These are phyloP conservation scores for Clathrospora elynae DNA, from an alignment of 2,329 filamentous ascomycete species.

Conservation along the genomic window DNA sequence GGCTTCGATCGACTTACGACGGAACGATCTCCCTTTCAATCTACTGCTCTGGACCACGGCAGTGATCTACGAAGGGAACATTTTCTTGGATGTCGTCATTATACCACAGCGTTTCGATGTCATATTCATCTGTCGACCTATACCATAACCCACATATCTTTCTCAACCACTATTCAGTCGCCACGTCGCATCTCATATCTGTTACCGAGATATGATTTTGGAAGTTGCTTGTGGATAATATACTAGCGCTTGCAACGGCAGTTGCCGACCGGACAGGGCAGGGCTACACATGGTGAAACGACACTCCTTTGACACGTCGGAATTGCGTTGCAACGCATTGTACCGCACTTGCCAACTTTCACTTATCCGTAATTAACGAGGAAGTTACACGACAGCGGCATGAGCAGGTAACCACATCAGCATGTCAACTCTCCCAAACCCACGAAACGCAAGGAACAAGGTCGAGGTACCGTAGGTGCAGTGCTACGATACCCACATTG, in stretches of 20 bases:
- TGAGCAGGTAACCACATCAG: background rate
- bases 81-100: slow-evolving; percentile 1
- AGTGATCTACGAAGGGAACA: slow-evolving; percentile 7
- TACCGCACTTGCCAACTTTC: no score
- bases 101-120: slow-evolving; percentile 1
- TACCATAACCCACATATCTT: background rate
- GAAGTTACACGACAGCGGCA: background rate
- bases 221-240: background rate
- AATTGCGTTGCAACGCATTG: background rate
- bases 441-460: no score
- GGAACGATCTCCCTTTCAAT: slow-evolving; percentile 13
- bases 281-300: background rate
- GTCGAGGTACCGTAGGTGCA: no score
- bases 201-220: background rate
- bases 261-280: background rate
- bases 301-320: background rate
- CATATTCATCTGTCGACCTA: background rate
- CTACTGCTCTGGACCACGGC: slow-evolving; percentile 2
- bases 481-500: no score
- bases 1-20: slow-evolving; percentile 23
- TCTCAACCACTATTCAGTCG: background rate
- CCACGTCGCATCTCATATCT: background rate
- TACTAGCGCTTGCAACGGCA: background rate
- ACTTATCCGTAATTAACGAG: no score
- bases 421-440: background rate